Evolutionary conservation across 2,329 filamentous ascomycete species (phyloP).

Genomic region (Fusarium incarnatum): DNA sequence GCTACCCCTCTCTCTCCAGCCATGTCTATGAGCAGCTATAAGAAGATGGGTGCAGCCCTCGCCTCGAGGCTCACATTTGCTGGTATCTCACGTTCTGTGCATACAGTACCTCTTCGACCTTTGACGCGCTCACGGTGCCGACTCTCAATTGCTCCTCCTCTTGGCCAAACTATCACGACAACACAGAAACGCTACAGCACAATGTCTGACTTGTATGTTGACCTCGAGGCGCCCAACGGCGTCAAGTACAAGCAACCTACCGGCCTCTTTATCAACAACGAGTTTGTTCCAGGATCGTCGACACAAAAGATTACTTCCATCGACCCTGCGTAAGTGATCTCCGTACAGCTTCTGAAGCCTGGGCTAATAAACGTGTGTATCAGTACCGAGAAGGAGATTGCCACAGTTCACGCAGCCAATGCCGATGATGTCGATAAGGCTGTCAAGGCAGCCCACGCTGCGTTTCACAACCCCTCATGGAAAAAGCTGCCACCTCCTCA

Average conservation of each 20-base stretch:
- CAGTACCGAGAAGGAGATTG: slow-evolving; percentile 48
- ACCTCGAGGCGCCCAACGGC: slow-evolving; percentile 83
- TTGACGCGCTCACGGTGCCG: slow-evolving; percentile 16
- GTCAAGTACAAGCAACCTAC: slow-evolving; percentile 77
- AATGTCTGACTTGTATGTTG: slow-evolving; percentile 53
- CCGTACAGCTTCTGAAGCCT: too few relatives aligned
- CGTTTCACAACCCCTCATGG: slow-evolving; percentile 75
- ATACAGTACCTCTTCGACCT: slow-evolving; percentile 7
- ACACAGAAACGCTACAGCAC: slow-evolving; percentile 33
- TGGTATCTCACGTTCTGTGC: slow-evolving; percentile 12
- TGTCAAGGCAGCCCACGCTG: slow-evolving; percentile 66
- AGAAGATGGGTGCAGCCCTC: slow-evolving; percentile 38
- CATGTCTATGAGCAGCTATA: slow-evolving; percentile 30
- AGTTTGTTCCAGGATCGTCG: slow-evolving; percentile 68
- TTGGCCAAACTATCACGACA: slow-evolving; percentile 15
- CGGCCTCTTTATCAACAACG: slow-evolving; percentile 87
- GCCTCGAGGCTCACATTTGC: slow-evolving; percentile 6
- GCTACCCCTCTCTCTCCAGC: slow-evolving; percentile 34
- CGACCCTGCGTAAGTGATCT: slow-evolving; percentile 46
- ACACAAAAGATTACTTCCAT: slow-evolving; percentile 46
- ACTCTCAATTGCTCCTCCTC: slow-evolving; percentile 15
- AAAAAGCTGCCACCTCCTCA: slow-evolving; percentile 72
- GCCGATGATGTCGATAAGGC: slow-evolving; percentile 49
- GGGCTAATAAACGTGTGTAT: neutral
- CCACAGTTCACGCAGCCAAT: slow-evolving; percentile 46